Base-by-base conservation (phyloP, 768 basidiomycete genomes). In the Mycena alexandri region DNA sequence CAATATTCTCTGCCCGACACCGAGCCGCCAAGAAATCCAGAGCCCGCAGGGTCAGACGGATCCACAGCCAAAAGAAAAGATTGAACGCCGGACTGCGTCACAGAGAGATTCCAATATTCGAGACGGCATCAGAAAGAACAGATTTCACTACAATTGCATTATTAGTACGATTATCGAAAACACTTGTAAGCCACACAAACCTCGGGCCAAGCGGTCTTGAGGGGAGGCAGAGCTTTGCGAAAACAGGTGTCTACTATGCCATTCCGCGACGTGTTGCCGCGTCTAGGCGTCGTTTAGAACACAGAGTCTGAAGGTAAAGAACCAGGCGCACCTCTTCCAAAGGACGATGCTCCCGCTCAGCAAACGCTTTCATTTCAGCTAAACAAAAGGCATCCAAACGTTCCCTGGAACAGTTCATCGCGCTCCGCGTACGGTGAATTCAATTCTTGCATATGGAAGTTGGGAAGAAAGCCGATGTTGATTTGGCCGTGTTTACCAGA, bases 11-110 rank as follows among this genome's bases (percentile, higher is more conserved):
- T 82, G 8, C 90, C 90, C 10, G 79, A 71, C 5, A 85, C 48
- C 2, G 89, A 86, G 5, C 90, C 90, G 10, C 90, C 90, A 8
- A 92, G 79, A 75, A 91, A 91, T 0, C 89, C 87, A 33, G 77
- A 76, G 71, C 88, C 86, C 0, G 76, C 65, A 14, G 79, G 71
- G 68, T 86, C 81, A 16, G 71, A 69, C 6, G 89, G 87, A 69
- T 90, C 84, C 29, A 91, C 84, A 1, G 87, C 87, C 5, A 92
- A 81, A 44, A 91, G 68, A 71, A 91, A 89, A 0, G 90, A 88
- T 48, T 92, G 87, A 6, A 87, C 76, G 3, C 87, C 87, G 11
- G 85, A 80, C 14, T n/a, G 84, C 77, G 13, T 76, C 77, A 33
- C 80, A 78, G 6, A 92, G 78, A 13, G 85, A 83, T 71, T 91